Evolutionary conservation across 805 yeast species (phyloP), one percentile per base, ranked within the genome.

Genomic region (Wickerhamiella galacta): DNA sequence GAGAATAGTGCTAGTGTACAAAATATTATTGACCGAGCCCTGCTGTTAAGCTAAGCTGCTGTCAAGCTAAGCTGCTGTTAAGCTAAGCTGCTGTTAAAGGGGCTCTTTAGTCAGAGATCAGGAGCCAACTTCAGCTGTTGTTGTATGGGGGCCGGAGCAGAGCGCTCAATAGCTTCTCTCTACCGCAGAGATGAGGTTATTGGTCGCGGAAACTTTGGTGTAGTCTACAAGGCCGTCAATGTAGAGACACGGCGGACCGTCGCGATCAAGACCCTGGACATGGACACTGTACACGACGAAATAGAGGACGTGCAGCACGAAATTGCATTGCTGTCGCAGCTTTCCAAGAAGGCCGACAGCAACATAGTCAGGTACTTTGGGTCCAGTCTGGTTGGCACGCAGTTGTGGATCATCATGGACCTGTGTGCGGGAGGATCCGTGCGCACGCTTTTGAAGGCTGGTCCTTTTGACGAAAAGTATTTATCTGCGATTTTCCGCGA

Each of bases 381-480:
- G 1, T 77, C 93, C 1, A 76, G 77, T 42, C 56, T 92, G 19
- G 71, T 74, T 40, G 95, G 87, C 30, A 77, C 94, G n/a, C 75
- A 79, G 47, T 62, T 90, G 23, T 90, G 98, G 96, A 85, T 90
- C 52, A 73, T 90, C 37, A 90, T 90, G 95, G 99, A 90, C 49
- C 72, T 79, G 48, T 87, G 96, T 55, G 90, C 93, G 1, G 99
- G 98, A 11, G 99, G 99, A 0, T 78, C 93, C 1, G 70, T 81
- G 35, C 65, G 98, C 40, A 80, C 95, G 2, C 59, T 90, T 29
- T 48, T 87, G 37, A 70, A 75, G 47, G 83, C 95, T 0, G 98
- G 98, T 0, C 70, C 69, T 23, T 65, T 92, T 25, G 95, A 83
- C 39, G 99, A 90, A 48, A 65, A 65, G 47, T 75, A 78, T 49